These are phyloP conservation scores for Phytophthora ohioensis DNA, from an alignment of 352 stramenopile genomes.

Conservation along the genomic window DNA sequence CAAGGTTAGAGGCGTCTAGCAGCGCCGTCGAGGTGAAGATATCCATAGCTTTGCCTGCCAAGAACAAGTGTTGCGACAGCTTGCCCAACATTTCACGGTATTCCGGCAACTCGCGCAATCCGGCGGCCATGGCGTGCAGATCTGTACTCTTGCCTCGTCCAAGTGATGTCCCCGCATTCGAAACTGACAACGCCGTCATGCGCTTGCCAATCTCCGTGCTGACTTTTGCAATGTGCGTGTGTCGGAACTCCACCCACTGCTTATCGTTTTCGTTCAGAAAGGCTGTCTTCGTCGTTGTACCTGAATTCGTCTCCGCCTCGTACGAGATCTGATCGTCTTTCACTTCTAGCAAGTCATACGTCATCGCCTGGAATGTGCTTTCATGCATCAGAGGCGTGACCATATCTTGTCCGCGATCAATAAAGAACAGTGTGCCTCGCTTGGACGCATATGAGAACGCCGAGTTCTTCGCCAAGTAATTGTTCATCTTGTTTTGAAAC, in stretches of 20 bases:
- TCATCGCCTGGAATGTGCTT: conserved; percentile 97
- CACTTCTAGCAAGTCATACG: conserved; percentile 96
- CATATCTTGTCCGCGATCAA: conserved; percentile 95
- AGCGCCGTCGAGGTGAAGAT: conserved; percentile 90
- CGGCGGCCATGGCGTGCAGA: conserved; percentile 93
- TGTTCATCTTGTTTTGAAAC: conserved; percentile 97
- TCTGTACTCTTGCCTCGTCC: conserved; percentile 87
- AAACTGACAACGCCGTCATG: conserved; percentile 78
- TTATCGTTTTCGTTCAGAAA: conserved; percentile 98
- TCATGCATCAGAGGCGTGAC: conserved; percentile 97
- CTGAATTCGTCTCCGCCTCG: conserved; percentile 85
- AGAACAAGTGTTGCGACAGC: conserved; percentile 94
- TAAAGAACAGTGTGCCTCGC: conserved; percentile 93
- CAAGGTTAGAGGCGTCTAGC: conserved; percentile 93
- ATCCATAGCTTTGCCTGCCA: conserved; percentile 95
- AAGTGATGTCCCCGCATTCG: conserved; percentile 83
- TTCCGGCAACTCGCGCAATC: conserved; percentile 94
- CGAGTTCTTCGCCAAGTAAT: conserved; percentile 93
- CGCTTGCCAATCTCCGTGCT: conserved; percentile 83
- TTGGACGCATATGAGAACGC: conserved; percentile 92
- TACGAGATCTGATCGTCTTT: conserved; percentile 95
- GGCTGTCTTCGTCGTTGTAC: conserved; percentile 87
- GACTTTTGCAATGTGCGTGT: conserved; percentile 95
- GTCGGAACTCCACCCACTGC: conserved; percentile 96
- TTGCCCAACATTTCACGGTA: conserved; percentile 96